Evolutionary conservation across 495 filamentous ascomycete genomes (phyloP), one percentile per base, ranked within the genome.

Genomic region (Chaetomidium leptoderma): DNA sequence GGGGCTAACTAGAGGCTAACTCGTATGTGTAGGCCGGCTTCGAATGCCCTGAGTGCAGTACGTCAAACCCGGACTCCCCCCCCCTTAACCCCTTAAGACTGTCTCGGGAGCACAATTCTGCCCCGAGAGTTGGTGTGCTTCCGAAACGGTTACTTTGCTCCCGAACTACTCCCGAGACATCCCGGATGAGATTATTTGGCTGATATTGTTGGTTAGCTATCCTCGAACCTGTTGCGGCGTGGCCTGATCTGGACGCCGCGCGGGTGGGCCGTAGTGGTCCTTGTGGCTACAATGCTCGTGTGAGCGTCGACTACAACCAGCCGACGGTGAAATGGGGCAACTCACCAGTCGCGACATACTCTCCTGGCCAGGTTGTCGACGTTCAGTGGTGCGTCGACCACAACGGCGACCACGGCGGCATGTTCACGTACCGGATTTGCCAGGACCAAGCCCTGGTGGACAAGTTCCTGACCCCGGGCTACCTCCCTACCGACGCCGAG

Each of bases 331-430:
- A 70, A 62, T 83, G 78, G 79, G 80, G 80, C 11, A 71, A 64
- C 17, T 33, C 63, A 0, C 63, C 73, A 0, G 78, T 81, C 0
- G 74, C 67, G 2, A 77, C 71, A 0, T 83, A 81, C 65, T 66
- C 64, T 6, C 67, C 76, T 0, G 76, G 77, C n/a, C 64, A 79
- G 2, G 55, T 68, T 5, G 66, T 82, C 13, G 73, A 78, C 24
- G 78, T 83, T 6, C 63, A 80, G 65, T 83, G 80, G 79, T 83
- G 80, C 54, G 76, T 82, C 24, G 80, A 83, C 59, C 59, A 81
- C 70, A 83, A 82, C 67, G 80, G 80, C 1, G 80, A 83, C 66
- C 80, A 83, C 63, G 79, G 80, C 30, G 80, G 80, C 63, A 82
- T 83, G 79, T 83, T 82, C 66, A 67, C 71, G 44, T 83, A 82